Base-by-base conservation (phyloP, 208 protist genomes). In the Herpetomonas samuelpessoai region DNA sequence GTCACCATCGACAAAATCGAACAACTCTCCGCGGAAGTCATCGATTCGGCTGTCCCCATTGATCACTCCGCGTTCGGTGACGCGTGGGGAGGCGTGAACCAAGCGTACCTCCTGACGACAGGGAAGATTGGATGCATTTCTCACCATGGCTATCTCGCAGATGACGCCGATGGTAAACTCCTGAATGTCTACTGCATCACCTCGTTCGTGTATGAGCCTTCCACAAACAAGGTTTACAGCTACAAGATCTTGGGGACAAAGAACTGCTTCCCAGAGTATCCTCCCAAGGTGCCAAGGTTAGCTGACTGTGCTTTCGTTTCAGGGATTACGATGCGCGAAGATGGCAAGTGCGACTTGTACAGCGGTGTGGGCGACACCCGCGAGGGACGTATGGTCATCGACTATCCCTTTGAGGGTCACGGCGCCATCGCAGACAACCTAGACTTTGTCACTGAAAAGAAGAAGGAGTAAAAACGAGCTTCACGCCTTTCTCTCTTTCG, bases 321-420 rank as follows among this genome's bases (percentile, higher is more conserved):
- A 18, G 81, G 81, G 44, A 88, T 88, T 38, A 68, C 81, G 9
- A 83, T 82, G 74, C 79, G 79, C 22, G 57, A 70, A 26, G 81
- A 88, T 50, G 81, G 74, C 25, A 88, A 88, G 65, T 84, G 76
- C 50, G 77, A 88, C 46, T 55, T 88, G 38, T 88, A 88, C 75
- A 88, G 81, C 51, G 81, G 81, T 12, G 35, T 88, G 3, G 81
- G 81, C 12, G 81, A 88, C 51, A 79, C 76, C 7, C 63, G 68
- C 50, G 70, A 83, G 60, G 81, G 81, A 6, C 81, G 81, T 57
- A 82, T 88, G 54, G 78, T 74, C 28, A 88, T 88, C 50, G 81
- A 88, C 64, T 88, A 88, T 71, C 81, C 76, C 1, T 87, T 87
- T 48, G 80, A 87, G 46, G 80, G 80, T 4, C 74, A 63, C 45